Conservation (phyloP, 805 yeast genomes). For the Lipomyces mesembrius region DNA sequence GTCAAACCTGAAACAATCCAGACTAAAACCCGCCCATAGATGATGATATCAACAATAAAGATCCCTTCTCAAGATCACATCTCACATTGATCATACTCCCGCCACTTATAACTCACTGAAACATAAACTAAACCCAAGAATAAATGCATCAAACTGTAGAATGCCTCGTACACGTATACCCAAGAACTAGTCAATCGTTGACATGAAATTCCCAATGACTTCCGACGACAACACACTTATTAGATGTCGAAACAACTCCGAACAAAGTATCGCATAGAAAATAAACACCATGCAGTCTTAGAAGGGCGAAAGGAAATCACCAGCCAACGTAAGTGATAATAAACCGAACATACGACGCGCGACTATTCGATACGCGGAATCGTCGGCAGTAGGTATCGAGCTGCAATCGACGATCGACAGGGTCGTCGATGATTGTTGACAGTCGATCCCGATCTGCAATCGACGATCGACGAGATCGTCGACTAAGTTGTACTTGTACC, state of each 20-base stretch:
- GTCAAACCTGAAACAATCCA: not conserved
- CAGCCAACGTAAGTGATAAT: not conserved
- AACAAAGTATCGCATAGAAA: not conserved
- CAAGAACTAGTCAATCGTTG: not conserved
- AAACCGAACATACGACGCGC: not conserved
- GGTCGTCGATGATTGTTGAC: not conserved
- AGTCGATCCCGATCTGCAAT: not conserved
- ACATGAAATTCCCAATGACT: not conserved
- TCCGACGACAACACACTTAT: not conserved
- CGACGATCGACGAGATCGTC: slow-evolving; percentile 5
- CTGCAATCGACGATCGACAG: slow-evolving; percentile 3
- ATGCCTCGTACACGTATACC: not conserved
- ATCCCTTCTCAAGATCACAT: not conserved
- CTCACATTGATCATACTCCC: not conserved
- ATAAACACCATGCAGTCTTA: not conserved
- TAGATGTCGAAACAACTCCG: not conserved
- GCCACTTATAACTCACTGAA: not conserved
- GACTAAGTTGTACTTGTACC: not conserved
- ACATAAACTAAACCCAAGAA: not conserved
- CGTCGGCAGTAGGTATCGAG: not conserved
- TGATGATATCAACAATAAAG: not conserved
- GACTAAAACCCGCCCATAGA: not conserved
- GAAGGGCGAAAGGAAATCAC: not conserved
- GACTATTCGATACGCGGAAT: not conserved
- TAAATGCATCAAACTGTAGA: not conserved